Evolutionary conservation across 192 early-diverging fungal species (phyloP), one percentile per base, ranked within the genome.

Genomic region (Coemansia sp.): DNA sequence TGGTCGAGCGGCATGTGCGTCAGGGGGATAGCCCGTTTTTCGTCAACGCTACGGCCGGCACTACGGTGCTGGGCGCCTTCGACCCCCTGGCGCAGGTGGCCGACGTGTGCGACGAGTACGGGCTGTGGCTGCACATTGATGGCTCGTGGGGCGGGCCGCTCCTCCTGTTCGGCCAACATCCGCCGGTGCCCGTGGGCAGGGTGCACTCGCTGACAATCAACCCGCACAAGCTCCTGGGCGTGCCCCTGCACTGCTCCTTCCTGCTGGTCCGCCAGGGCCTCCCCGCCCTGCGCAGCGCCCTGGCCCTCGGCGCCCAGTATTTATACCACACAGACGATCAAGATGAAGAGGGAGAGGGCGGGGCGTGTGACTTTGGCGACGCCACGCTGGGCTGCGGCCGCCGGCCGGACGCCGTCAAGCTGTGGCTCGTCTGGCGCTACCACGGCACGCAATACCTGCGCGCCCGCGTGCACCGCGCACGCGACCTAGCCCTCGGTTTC

Each of bases 171-270:
- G 73, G 78, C 76, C 80, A 63, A 7, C 21, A 0, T 51, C 50
- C n/a, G 18, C 23, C 14, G 21, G 42, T 64, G 5, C 55, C 45
- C n/a, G 38, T 45, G 17, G 83, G 82, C 74, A 33, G 33, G 0
- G 42, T 67, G 23, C 81, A 93, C 56, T 85, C 88, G 23, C 72
- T 92, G 30, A 86, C 85, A 1, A 18, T 93, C 39, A 91, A 89
- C 50, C 91, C 91, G 12, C 91, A 93, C 78, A 93, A 93, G 66
- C 78, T 93, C 59, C 68, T 93, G 27, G 89, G 89, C 23, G 81
- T 86, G 19, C 87, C 91, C 1, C 60, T 88, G 33, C 90, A 92
- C 68, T 93, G 91, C 66, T 89, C 88, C 18, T 80, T 88, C 27
- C 62, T 93, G 25, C 53, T 91, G 13, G 78, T 89, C 12, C 73